A percentile compares a stretch with the other conserved stretches of the same genome.
Conservation (phyloP, 257 asterid genomes). For the Solanum bulbocastanum region DNA sequence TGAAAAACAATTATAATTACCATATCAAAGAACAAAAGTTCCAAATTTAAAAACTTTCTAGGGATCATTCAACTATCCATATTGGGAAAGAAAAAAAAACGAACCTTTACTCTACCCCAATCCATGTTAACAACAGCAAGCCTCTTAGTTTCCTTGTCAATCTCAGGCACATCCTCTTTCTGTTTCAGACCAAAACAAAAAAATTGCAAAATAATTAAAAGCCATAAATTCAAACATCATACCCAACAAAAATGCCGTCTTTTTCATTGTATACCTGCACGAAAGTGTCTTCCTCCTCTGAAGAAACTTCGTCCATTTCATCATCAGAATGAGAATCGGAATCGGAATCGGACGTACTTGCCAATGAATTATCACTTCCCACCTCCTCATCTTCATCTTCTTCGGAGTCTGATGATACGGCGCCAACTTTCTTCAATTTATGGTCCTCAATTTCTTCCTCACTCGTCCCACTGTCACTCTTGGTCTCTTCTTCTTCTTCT, state of each 20-base stretch:
- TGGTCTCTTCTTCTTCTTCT: constrained; percentile 8
- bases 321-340: background rate
- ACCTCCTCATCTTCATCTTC: constrained; percentile 8
- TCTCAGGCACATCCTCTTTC: constrained; percentile 69
- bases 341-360: constrained; percentile 31
- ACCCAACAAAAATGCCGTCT: constrained; percentile 18
- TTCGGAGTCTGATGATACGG: constrained; percentile 6
- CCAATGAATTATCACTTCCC: constrained; percentile 35
- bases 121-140: constrained; percentile 82
- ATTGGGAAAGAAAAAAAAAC: background rate
- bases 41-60: background rate
- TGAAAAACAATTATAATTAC: background rate
- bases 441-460: constrained; percentile 15
- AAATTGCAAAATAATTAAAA: background rate
- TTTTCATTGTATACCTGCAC: constrained; percentile 13
- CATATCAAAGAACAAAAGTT: background rate
- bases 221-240: background rate
- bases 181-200: constrained; percentile 12
- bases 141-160: constrained; percentile 73
- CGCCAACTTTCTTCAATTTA: constrained; percentile 6
- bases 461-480: constrained; percentile 11
- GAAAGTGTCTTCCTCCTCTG: constrained; percentile 38
- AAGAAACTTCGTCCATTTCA: constrained; percentile 9
- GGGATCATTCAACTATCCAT: background rate
- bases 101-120: constrained; percentile 92